phyloP scores from a whole-genome alignment of 768 basidiomycete genomes.

The Suillus subalutaceus region DNA sequence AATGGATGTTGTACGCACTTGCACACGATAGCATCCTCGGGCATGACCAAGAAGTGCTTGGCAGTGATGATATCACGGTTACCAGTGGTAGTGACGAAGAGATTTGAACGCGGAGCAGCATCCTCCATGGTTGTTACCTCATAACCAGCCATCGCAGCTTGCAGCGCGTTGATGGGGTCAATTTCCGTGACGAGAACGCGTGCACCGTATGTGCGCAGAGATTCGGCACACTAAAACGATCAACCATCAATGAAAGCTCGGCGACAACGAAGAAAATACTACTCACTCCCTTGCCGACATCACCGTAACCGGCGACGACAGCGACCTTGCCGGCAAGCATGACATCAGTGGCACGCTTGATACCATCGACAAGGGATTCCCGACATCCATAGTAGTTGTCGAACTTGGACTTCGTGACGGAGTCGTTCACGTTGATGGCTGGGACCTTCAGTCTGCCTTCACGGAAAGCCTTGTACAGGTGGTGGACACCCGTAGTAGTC shows the following conservation, averaged over 20 bases:
- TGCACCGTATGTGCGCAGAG: constrained; percentile 94
- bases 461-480: constrained; percentile 97
- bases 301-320: constrained; percentile 98
- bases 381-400: constrained; percentile 99
- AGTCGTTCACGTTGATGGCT: constrained; percentile 99
- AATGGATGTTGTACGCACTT: constrained; percentile 62
- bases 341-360: constrained; percentile 99
- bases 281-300: constrained; percentile 98
- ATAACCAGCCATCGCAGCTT: constrained; percentile 99
- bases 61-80: constrained; percentile 97
- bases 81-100: constrained; percentile 98
- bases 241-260: constrained; percentile 9
- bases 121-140: constrained; percentile 99
- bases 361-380: constrained; percentile 99
- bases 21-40: constrained; percentile 97
- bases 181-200: constrained; percentile 97
- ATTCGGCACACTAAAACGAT: constrained; percentile 85
- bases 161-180: constrained; percentile 99
- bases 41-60: constrained; percentile 92
- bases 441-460: constrained; percentile 96
- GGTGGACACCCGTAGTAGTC: constrained; percentile 99
- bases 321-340: constrained; percentile 99
- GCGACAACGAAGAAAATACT: background rate
- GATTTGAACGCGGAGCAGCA: constrained; percentile 82
- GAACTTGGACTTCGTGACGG: constrained; percentile 99